These are phyloP conservation scores for Osmanthus fragrans DNA, from an alignment of 257 asterid species.

Conservation along the genomic window DNA sequence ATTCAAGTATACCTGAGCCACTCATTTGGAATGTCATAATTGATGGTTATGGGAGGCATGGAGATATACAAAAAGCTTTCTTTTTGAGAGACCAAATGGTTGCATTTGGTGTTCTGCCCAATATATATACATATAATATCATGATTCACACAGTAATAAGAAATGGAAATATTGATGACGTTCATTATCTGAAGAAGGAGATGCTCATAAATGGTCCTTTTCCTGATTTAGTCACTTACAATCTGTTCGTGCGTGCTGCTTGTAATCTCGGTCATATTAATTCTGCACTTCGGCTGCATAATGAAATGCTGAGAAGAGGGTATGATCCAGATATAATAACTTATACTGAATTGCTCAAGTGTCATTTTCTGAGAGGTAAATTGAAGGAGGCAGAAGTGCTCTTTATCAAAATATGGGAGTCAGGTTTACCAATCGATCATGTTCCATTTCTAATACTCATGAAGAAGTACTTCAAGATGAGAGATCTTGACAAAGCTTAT, in stretches of 20 bases:
- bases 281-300: slow-evolving; percentile 47
- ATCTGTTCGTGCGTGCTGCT: slow-evolving; percentile 74
- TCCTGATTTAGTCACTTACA: slow-evolving; percentile 79
- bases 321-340: slow-evolving; percentile 71
- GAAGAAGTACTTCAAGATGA: slow-evolving; percentile 74
- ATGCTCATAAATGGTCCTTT: slow-evolving; percentile 51
- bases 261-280: slow-evolving; percentile 52
- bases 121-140: slow-evolving; percentile 75
- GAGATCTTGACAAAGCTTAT: slow-evolving; percentile 67
- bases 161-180: slow-evolving; percentile 48
- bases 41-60: slow-evolving; percentile 62
- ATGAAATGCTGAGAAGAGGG: slow-evolving; percentile 65
- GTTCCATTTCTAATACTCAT: slow-evolving; percentile 78
- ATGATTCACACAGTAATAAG: slow-evolving; percentile 53
- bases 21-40: slow-evolving; percentile 74
- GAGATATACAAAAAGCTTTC: slow-evolving; percentile 50
- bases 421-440: slow-evolving; percentile 58
- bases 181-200: slow-evolving; percentile 58
- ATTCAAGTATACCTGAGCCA: slow-evolving; percentile 55
- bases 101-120: slow-evolving; percentile 61
- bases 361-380: slow-evolving; percentile 51
- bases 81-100: slow-evolving; percentile 60
- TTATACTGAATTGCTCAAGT: slow-evolving; percentile 64
- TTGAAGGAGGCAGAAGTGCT: slow-evolving; percentile 65
- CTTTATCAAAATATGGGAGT: slow-evolving; percentile 41